Conservation (phyloP, 1,139 yeast genomes). For the Geotrichum aggregatum region DNA sequence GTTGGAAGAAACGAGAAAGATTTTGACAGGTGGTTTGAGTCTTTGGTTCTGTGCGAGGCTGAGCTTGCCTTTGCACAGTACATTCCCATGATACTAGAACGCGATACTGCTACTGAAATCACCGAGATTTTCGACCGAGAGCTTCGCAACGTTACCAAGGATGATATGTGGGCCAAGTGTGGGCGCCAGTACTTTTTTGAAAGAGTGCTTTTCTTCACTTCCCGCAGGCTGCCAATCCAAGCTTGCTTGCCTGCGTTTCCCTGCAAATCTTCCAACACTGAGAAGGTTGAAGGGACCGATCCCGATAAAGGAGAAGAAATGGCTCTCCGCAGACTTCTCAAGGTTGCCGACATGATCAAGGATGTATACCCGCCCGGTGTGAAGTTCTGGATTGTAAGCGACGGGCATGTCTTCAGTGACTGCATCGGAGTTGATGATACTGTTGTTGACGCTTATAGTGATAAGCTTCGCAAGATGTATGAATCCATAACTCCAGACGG, state of each 20-base stretch:
- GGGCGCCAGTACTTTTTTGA: conserved; percentile 18
- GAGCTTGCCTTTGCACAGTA: conserved; percentile 9
- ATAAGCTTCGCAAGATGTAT: conserved; percentile 16
- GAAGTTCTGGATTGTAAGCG: conserved; percentile 22
- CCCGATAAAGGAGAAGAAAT: conserved; percentile 23
- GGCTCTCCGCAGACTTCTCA: conserved; percentile 18
- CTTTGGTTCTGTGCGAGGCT: conserved; percentile 18
- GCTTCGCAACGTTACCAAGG: conserved; percentile 20
- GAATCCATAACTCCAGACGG: conserved; percentile 14
- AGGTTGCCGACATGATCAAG: conserved; percentile 16
- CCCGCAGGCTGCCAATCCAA: conserved; percentile 15
- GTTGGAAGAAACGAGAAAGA: conserved; percentile 11
- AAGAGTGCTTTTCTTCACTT: conserved; percentile 17
- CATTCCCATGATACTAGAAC: background rate
- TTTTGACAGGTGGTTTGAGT: conserved; percentile 22
- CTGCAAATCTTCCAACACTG: conserved; percentile 21
- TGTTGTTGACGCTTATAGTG: conserved; percentile 20
- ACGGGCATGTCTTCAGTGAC: conserved; percentile 23
- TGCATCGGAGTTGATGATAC: conserved; percentile 23
- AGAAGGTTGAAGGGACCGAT: conserved; percentile 18
- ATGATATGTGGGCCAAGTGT: conserved; percentile 18
- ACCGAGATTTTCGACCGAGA: conserved; percentile 20
- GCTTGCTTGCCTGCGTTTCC: conserved; percentile 23
- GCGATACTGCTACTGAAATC: conserved; percentile 1
- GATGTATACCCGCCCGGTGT: conserved; percentile 20